phyloP scores from a whole-genome alignment of 306 rosid species.

The Oxytropis ochrocephala region DNA sequence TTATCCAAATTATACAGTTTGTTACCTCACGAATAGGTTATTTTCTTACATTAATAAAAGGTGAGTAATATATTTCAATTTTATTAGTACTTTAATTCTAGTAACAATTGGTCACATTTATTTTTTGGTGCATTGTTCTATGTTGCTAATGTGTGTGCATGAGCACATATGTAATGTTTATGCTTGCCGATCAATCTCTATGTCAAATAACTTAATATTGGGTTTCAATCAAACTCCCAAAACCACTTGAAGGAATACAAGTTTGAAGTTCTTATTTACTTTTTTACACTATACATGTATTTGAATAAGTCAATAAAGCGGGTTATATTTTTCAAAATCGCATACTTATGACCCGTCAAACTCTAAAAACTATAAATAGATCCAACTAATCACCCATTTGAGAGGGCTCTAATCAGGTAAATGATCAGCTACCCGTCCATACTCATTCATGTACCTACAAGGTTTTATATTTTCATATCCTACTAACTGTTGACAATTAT shows the following conservation, averaged over 20 bases:
- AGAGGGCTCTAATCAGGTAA: not conserved
- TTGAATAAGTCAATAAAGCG: not conserved
- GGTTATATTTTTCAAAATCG: not conserved
- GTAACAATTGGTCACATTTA: not conserved
- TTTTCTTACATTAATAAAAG: constrained; percentile 76
- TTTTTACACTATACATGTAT: not conserved
- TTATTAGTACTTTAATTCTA: not conserved
- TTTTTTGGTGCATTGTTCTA: not conserved
- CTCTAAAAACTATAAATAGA: not conserved
- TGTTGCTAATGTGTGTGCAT: not conserved
- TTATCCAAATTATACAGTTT: constrained; percentile 75
- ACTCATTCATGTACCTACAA: not conserved
- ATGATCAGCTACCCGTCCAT: not conserved
- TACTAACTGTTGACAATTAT: not conserved
- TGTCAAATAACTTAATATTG: not conserved
- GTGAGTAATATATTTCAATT: constrained; percentile 33
- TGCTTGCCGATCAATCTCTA: not conserved
- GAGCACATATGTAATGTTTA: not conserved
- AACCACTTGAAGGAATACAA: not conserved
- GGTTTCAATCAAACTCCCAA: not conserved
- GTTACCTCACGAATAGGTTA: constrained; percentile 76
- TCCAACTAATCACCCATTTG: not conserved
- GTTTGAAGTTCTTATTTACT: not conserved
- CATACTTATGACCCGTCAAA: not conserved
- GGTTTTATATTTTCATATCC: not conserved